Conservation (phyloP, 75 land plant genomes). For the Picea sitchensis region DNA sequence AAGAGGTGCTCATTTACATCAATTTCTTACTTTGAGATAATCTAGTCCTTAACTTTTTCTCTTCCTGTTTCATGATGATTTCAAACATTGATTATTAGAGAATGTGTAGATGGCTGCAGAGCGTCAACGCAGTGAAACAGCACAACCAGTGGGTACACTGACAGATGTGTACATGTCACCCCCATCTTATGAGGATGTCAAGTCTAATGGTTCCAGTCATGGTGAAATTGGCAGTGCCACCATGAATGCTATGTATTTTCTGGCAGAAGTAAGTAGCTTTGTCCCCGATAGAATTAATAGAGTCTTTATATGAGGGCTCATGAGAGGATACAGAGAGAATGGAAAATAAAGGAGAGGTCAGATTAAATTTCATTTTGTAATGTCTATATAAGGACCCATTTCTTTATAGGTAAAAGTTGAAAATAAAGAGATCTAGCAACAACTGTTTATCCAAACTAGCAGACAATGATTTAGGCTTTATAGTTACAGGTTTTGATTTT, state of each 20-base stretch:
- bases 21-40: neutral
- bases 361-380: neutral
- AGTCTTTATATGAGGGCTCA: neutral
- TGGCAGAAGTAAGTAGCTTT: slow-evolving; percentile 4
- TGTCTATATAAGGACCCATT: neutral
- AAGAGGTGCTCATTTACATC: neutral
- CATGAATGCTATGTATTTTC: slow-evolving; percentile 10
- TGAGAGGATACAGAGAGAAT: neutral
- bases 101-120: slow-evolving; percentile 58
- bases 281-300: neutral
- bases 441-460: too few species aligned
- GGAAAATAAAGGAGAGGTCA: neutral
- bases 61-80: neutral
- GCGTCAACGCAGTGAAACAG: slow-evolving; percentile 45
- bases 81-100: neutral
- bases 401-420: neutral
- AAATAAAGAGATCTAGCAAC: neutral
- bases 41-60: neutral
- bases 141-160: slow-evolving; percentile 9
- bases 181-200: slow-evolving; percentile 42
- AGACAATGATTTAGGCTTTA: neutral
- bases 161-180: slow-evolving; percentile 29
- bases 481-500: neutral
- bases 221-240: slow-evolving; percentile 4
- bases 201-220: slow-evolving; percentile 36